Evolutionary conservation across 2,329 filamentous ascomycete species (phyloP).

Genomic region (Rhynchosporium graminicola): DNA sequence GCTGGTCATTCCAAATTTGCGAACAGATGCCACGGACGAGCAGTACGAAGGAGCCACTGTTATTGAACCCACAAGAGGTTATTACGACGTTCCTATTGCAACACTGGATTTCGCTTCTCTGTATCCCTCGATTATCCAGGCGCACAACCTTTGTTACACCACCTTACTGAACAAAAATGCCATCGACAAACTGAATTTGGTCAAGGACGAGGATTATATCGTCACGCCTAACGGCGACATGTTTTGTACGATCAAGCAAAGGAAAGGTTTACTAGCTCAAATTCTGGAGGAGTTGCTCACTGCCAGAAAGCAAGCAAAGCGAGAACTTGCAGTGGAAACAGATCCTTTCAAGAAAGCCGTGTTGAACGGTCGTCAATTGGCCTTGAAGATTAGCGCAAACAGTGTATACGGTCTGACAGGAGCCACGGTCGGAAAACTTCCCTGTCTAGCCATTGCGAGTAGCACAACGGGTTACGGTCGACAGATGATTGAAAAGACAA

Average conservation of each 20-base stretch:
- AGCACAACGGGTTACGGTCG: constrained; percentile 96
- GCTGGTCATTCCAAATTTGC: constrained; percentile 88
- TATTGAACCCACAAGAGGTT: constrained; percentile 90
- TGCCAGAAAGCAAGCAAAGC: constrained; percentile 95
- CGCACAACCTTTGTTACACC: constrained; percentile 97
- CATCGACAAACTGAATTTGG: constrained; percentile 73
- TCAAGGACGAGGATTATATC: constrained; percentile 94
- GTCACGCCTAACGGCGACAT: constrained; percentile 92
- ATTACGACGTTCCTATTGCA: constrained; percentile 92
- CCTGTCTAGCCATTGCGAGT: constrained; percentile 91
- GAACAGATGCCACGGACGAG: constrained; percentile 70
- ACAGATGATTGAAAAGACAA: constrained; percentile 98
- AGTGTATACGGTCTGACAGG: constrained; percentile 97
- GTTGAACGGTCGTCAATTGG: constrained; percentile 93
- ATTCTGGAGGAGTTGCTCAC: constrained; percentile 91
- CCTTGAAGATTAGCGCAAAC: constrained; percentile 95
- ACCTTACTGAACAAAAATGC: constrained; percentile 80
- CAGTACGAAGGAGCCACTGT: constrained; percentile 98
- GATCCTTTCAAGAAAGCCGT: constrained; percentile 98
- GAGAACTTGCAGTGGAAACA: constrained; percentile 82
- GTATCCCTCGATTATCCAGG: constrained; percentile 98
- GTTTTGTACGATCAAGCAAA: constrained; percentile 84
- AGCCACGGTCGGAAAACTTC: constrained; percentile 92
- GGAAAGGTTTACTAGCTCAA: constrained; percentile 89
- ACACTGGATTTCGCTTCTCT: constrained; percentile 98